Evolutionary conservation across 202 grass and related monocot species (phyloP), one percentile per base, ranked within the genome.

Genomic region (Musa balbisiana): DNA sequence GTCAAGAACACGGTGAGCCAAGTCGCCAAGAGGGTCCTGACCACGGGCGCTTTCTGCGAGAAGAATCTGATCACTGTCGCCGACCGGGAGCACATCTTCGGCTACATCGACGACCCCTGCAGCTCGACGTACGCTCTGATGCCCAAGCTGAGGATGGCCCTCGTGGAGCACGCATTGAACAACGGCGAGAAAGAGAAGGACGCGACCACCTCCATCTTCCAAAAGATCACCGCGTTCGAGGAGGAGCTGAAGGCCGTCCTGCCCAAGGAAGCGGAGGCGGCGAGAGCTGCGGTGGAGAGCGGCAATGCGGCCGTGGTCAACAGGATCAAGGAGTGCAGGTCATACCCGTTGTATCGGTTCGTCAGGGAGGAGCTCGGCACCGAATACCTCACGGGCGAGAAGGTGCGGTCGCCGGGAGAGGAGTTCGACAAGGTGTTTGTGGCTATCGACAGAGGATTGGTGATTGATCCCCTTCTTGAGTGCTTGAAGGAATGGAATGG

Each of bases 1-100:
- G 88, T 95, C 49, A 95, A 81, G 77, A 85, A 70, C 33, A 81
- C 81, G 16, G 88, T 95, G 64, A 72, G n/a, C 29, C 49, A 69
- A 27, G 91, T 87, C 73, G 76, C 91, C 1, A 91, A 78, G 82
- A 95, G 63, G 23, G 63, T 65, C 10, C 63, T 65, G 22, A 65
- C 63, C 11, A 27, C 63, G 0, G 23, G 63, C 23, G 63, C 10
- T 21, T 27, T 65, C 63, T 65, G 63, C 21, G 63, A 65, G 21
- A 65, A 65, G 24, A 11, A 65, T 1, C 23, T 65, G 6, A 65
- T 27, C 63, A 65, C 63, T 8, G 63, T 65, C 63, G 8, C 27
- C 63, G 63, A 65, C 63, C 63, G 23, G 10, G 63, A 65, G 63
- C 63, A 26, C 23, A 24, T 65, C 63, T 65, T 65, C 21, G 6